A percentile compares a stretch with the other conserved stretches of the same genome.
Conservation (phyloP, 179 eudicot genomes). For the Silene vulgaris region DNA sequence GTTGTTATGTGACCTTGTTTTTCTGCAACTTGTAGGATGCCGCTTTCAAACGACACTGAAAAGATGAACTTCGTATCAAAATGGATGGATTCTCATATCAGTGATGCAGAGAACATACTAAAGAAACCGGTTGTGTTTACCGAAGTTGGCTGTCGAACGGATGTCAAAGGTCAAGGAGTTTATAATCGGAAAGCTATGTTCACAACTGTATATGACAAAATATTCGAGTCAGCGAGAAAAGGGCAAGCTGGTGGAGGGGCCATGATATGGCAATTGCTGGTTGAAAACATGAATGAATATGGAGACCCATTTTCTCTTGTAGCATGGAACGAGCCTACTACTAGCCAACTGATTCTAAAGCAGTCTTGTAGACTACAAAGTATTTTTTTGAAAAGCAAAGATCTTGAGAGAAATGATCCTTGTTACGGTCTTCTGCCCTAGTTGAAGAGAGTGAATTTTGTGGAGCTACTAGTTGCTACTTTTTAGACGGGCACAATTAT, state of each 20-base stretch:
- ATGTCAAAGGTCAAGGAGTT: constrained; percentile 22
- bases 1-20: not conserved
- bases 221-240: constrained; percentile 43
- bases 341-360: constrained; percentile 36
- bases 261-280: constrained; percentile 55
- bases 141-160: constrained; percentile 45
- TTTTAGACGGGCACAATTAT: not conserved
- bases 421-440: constrained; percentile 28
- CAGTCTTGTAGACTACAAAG: constrained; percentile 44
- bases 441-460: constrained; percentile 1
- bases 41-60: constrained; percentile 33
- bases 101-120: constrained; percentile 35
- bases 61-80: constrained; percentile 34
- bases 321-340: constrained; percentile 46
- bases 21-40: constrained; percentile 36
- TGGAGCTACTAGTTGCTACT: too few species aligned
- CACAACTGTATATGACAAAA: constrained; percentile 33
- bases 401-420: constrained; percentile 26
- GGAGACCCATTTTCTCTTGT: constrained; percentile 42
- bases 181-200: constrained; percentile 34
- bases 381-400: constrained; percentile 17
- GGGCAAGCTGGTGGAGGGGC: constrained; percentile 53
- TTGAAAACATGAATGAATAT: constrained; percentile 45
- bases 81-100: constrained; percentile 53
- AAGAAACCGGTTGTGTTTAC: constrained; percentile 60